A percentile compares a stretch with the other conserved stretches of the same genome.
phyloP scores from a whole-genome alignment of 2,329 filamentous ascomycete genomes.

The Sporothrix pallida region DNA sequence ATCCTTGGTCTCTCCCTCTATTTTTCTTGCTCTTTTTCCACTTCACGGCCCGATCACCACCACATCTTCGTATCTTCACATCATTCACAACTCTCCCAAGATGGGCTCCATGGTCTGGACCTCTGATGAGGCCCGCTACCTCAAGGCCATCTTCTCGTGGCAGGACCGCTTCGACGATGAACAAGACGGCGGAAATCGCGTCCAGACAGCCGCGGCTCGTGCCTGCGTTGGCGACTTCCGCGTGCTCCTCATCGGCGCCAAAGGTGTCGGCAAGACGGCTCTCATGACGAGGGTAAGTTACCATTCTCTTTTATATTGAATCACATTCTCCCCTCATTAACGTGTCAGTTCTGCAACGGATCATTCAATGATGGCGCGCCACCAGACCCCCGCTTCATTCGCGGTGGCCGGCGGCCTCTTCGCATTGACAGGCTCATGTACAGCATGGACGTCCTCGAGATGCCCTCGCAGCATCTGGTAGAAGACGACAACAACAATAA shows the following conservation, averaged over 20 bases:
- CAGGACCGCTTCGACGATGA: constrained; percentile 44
- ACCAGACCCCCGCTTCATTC: constrained; percentile 41
- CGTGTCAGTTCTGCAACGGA: constrained; percentile 45
- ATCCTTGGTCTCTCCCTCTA: not conserved
- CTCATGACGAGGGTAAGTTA: constrained; percentile 46
- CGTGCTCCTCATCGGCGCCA: constrained; percentile 49
- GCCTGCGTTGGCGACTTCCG: constrained; percentile 47
- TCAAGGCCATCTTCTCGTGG: constrained; percentile 50
- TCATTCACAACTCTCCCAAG: not conserved
- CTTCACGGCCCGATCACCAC: not conserved
- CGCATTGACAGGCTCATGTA: constrained; percentile 45
- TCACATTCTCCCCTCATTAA: not conserved
- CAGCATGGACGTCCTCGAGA: constrained; percentile 48
- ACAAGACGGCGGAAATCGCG: constrained; percentile 13
- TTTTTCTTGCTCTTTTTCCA: not conserved
- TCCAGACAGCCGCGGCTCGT: constrained; percentile 35
- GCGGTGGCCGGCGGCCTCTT: constrained; percentile 46
- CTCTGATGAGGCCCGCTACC: constrained; percentile 50
- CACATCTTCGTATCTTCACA: not conserved
- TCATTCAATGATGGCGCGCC: constrained; percentile 40
- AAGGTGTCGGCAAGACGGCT: constrained; percentile 51
- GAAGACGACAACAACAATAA: constrained; percentile 36
- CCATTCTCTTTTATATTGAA: not conserved
- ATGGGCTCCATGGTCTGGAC: constrained; percentile 48
- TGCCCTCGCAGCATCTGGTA: constrained; percentile 45